A percentile compares a stretch with the other conserved stretches of the same genome.
phyloP scores from a whole-genome alignment of 345 rosid genomes.

The Linum tenue region DNA sequence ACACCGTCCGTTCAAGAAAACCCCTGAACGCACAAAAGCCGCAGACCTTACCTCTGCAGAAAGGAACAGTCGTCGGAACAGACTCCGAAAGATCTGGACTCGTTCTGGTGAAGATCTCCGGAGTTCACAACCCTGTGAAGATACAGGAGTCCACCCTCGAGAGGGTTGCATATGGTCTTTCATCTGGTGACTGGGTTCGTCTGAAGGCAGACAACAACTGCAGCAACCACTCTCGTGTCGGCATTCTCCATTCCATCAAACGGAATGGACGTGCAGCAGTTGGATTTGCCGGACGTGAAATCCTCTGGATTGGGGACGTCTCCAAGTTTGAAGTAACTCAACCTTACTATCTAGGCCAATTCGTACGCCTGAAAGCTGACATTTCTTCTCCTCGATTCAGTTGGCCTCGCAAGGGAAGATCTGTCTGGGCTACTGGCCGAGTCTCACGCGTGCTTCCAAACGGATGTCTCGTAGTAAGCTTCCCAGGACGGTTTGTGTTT shows the following conservation, averaged over 20 bases:
- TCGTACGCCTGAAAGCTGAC: constrained; percentile 33
- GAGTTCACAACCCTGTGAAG: constrained; percentile 31
- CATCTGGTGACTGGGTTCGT: constrained; percentile 41
- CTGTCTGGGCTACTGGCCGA: constrained; percentile 41
- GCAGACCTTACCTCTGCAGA: constrained; percentile 25
- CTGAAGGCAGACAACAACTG: constrained; percentile 22
- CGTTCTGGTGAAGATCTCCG: constrained; percentile 35
- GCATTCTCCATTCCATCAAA: constrained; percentile 33
- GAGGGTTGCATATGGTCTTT: constrained; percentile 37
- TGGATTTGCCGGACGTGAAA: constrained; percentile 36
- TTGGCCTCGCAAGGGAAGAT: constrained; percentile 37
- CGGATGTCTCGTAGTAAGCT: constrained; percentile 38
- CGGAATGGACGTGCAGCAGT: constrained; percentile 32
- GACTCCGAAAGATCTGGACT: constrained; percentile 25
- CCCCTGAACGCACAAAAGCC: constrained; percentile 26
- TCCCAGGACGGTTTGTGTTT: constrained; percentile 38
- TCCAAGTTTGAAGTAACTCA: constrained; percentile 31
- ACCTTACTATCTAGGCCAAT: constrained; percentile 36
- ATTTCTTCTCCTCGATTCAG: constrained; percentile 29
- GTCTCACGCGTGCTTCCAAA: constrained; percentile 36
- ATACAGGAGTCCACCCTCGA: constrained; percentile 37
- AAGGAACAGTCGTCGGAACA: constrained; percentile 31
- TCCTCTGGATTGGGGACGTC: constrained; percentile 36
- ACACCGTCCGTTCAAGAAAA: constrained; percentile 35
- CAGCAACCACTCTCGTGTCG: constrained; percentile 26